These are phyloP conservation scores for Silene noctiflora DNA, from an alignment of 179 eudicot genomes.

Conservation along the genomic window DNA sequence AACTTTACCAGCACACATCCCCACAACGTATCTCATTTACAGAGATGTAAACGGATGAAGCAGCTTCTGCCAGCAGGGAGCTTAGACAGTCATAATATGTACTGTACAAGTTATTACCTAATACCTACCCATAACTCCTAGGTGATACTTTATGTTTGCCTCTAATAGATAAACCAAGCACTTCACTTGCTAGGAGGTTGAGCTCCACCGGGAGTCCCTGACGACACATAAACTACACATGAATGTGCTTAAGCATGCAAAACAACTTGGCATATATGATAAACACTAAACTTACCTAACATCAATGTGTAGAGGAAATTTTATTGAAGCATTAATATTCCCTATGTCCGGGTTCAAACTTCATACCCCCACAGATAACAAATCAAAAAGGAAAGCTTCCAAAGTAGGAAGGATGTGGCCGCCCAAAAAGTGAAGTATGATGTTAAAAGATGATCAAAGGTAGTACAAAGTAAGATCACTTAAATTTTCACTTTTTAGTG, in stretches of 20 bases:
- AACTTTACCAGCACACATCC: not conserved
- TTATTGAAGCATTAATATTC: not conserved
- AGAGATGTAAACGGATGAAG: not conserved
- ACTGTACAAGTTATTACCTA: slow-evolving; percentile 3
- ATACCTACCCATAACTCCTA: not conserved
- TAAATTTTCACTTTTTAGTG: not conserved
- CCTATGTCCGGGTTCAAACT: not conserved
- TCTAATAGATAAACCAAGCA: slow-evolving; percentile 6
- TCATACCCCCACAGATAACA: not conserved
- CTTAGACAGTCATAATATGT: not conserved
- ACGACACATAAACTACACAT: not conserved
- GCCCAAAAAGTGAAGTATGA: not conserved
- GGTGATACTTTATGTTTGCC: not conserved
- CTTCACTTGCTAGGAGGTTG: slow-evolving; percentile 5
- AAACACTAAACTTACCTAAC: not conserved
- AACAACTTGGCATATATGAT: not conserved
- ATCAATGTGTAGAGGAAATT: not conserved
- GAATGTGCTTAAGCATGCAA: not conserved
- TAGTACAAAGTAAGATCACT: not conserved
- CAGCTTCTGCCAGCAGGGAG: not conserved
- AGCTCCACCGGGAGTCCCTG: not conserved
- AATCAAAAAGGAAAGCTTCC: not conserved
- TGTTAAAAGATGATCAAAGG: not conserved
- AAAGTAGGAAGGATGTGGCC: not conserved
- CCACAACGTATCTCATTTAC: not conserved